Evolutionary conservation across 148 eudicot genomes (phyloP), one percentile per base, ranked within the genome.

Genomic region (Tetragonia tetragonoides): DNA sequence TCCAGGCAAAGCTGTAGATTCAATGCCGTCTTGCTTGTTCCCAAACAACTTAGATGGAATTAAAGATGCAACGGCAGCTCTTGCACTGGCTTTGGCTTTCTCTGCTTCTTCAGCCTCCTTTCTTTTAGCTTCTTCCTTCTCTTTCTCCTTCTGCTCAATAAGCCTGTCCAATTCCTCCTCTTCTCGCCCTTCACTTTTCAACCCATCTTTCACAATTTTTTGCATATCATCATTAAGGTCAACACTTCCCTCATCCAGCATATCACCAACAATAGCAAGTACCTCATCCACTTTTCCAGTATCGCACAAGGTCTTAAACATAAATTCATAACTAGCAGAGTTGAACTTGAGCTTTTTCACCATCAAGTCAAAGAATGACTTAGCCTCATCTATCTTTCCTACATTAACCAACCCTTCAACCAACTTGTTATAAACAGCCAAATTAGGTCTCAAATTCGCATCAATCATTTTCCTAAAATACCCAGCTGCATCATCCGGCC

Each of bases 271-370:
- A 81, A 88, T 91, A 69, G 75, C 74, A 63, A 95, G 88, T 70
- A 92, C 97, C 75, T 87, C 97, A 72, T 91, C 94, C 9, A 87
- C 81, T 83, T 84, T 90, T 65, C 95, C 93, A 6, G 62, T 81
- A 62, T 87, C 94, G 83, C 89, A 95, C 66, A 95, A 81, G 0
- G 96, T 86, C 83, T 91, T 87, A 86, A 91, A 92, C 78, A 95
- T 89, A 71, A 85, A 89, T 67, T 92, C 90, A 81, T 88, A 95
- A 68, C 94, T 88, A 38, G 87, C 90, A 77, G 86, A 89, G 75
- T 90, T 92, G 91, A 95, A 92, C 85, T 87, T 92, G 73, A 95
- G 88, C 83, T 95, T 95, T 66, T 88, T 81, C 80, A 92, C 94
- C 98, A 95, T 95, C 81, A 91, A 57, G 68, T 95, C 98, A 40